Evolutionary conservation across 805 yeast species (phyloP), one percentile per base, ranked within the genome.

Genomic region (Yamadazyma nakazawae): DNA sequence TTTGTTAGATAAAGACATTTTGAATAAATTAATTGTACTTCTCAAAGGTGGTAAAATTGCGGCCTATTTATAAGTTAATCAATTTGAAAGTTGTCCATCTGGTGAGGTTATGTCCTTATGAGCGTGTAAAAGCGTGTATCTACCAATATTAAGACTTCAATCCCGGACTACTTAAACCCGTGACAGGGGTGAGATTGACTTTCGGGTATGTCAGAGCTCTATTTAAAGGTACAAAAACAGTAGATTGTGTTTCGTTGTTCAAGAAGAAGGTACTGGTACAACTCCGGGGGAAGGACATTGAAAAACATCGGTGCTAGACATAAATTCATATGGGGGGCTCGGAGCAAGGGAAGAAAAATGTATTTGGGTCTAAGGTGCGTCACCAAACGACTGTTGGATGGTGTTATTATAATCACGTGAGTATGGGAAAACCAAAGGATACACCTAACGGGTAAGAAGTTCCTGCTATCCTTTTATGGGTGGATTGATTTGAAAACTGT

Each of bases 1-100:
- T 76, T 94, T 94, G 74, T 80, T 87, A 48, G 96, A 82, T 69
- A 94, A 82, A 60, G 99, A 95, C 99, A 94, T 94, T 57, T 7
- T 44, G 16, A 42, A 25, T 36, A 12, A 17, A 26, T 42, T 38
- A 26, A 35, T 40, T 25, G 39, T 16, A 24, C 31, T 25, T 9
- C 34, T 21, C 4, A 26, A 14, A 24, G 9, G 13, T 11, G 40
- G 35, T 16, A 38, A 17, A 38, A 38, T 38, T 38, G 41, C 41
- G 41, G 13, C 13, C 39, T 35, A 35, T 42, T 35, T 34, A 42
- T 34, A 34, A 31, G 31, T 26, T 17, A n/a, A 41, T 21, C 37
- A 8, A 30, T 19, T 18, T 18, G 40, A 13, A 16, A 19, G 28
- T 31, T 41, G 55, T 49, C 49, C 55, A 37, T 52, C 55, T 52